Evolutionary conservation across 2,329 filamentous ascomycete species (phyloP).

Genomic region (Septoria linicola): DNA sequence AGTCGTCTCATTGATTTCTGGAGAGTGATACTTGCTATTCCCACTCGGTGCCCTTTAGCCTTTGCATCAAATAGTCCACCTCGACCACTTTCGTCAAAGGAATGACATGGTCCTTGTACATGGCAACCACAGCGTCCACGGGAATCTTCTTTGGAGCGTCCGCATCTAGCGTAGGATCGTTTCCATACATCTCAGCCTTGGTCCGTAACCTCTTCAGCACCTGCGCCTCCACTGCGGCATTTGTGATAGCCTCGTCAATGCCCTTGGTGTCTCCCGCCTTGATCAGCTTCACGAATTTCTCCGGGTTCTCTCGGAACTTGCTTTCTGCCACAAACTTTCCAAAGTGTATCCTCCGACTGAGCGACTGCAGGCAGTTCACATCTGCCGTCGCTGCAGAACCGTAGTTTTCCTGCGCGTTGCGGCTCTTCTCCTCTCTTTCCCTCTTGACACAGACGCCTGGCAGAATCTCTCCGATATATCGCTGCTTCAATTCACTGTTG

Average conservation of each 20-base stretch:
- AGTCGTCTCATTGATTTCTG: too few relatives aligned
- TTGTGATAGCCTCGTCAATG: constrained; percentile 87
- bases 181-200: constrained; percentile 92
- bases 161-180: constrained; percentile 69
- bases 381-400: constrained; percentile 89
- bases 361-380: constrained; percentile 82
- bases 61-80: constrained; percentile 96
- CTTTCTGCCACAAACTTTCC: constrained; percentile 97
- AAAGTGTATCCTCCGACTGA: constrained; percentile 91
- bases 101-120: constrained; percentile 92
- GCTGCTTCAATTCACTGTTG: constrained; percentile 80
- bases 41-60: constrained; percentile 62
- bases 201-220: constrained; percentile 81
- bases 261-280: constrained; percentile 73
- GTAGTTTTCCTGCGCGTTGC: constrained; percentile 87
- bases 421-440: constrained; percentile 71
- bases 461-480: constrained; percentile 80
- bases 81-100: constrained; percentile 97
- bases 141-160: constrained; percentile 71
- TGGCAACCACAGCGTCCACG: constrained; percentile 81
- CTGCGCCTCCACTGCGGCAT: constrained; percentile 83
- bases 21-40: too few relatives aligned
- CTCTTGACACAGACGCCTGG: constrained; percentile 79
- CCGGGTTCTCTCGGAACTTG: constrained; percentile 83
- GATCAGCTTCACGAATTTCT: constrained; percentile 79